Conservation (phyloP, 2,329 filamentous ascomycete species). For the Fusarium aywerte region DNA sequence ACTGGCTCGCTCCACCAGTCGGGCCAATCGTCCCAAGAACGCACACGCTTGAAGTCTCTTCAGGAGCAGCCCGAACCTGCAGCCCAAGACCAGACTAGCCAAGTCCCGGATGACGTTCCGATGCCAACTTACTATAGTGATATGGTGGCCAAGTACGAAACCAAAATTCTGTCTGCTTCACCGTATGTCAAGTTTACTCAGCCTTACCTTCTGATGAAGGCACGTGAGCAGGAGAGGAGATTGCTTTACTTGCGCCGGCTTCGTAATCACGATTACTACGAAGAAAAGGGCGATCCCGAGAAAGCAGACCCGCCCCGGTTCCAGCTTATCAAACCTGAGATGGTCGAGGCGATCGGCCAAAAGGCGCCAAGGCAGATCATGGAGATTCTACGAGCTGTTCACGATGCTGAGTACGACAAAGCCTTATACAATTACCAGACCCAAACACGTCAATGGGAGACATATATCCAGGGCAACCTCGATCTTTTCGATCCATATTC, state of each 20-base stretch:
- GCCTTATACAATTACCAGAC: conserved; percentile 93
- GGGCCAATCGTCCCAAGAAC: conserved; percentile 42
- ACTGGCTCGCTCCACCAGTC: conserved; percentile 44
- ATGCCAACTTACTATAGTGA: conserved; percentile 95
- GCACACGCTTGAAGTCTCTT: conserved; percentile 49
- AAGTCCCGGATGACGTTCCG: conserved; percentile 80
- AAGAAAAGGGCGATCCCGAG: conserved; percentile 67
- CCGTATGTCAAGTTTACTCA: conserved; percentile 96
- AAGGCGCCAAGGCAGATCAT: conserved; percentile 87
- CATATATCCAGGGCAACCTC: conserved; percentile 87
- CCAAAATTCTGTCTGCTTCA: conserved; percentile 91
- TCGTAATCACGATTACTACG: conserved; percentile 76
- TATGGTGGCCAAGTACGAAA: conserved; percentile 92
- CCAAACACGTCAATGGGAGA: conserved; percentile 95
- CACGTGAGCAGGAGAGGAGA: conserved; percentile 88
- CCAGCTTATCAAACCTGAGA: conserved; percentile 91
- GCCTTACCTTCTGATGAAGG: conserved; percentile 91
- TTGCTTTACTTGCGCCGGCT: conserved; percentile 84
- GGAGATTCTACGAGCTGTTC: conserved; percentile 92
- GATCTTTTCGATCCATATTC: conserved; percentile 94
- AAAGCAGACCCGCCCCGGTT: conserved; percentile 77
- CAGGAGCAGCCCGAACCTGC: conserved; percentile 58
- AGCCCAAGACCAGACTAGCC: conserved; percentile 63
- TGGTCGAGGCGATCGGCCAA: conserved; percentile 87
- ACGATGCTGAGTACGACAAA: conserved; percentile 97